phyloP scores from a whole-genome alignment of 1,284 basidiomycete genomes.

The Cryptococcus floricola region DNA sequence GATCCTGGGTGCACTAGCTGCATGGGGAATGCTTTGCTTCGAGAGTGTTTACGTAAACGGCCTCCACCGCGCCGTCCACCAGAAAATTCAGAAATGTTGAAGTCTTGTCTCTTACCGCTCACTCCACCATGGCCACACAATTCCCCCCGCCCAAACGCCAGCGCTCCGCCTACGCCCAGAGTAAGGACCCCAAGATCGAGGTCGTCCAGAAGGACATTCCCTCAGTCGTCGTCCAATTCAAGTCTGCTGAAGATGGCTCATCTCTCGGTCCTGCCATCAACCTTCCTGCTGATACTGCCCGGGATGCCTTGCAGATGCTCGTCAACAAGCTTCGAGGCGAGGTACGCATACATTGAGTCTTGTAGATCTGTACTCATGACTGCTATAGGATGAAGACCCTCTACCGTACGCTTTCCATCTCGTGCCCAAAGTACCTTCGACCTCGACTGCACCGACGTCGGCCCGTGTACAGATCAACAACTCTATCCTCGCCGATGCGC shows the following conservation, averaged over 20 bases:
- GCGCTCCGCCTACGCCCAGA: conserved; percentile 68
- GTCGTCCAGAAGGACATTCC: conserved; percentile 56
- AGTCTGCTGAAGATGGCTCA: conserved; percentile 75
- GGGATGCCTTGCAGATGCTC: conserved; percentile 76
- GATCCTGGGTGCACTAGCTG: too few species aligned
- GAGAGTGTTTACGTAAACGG: too few species aligned
- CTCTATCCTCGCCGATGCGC: conserved; percentile 73
- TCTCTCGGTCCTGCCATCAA: conserved; percentile 79
- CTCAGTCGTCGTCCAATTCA: conserved; percentile 83
- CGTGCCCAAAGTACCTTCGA: conserved; percentile 52
- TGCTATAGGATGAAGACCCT: conserved; percentile 69
- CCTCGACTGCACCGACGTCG: conserved; percentile 46
- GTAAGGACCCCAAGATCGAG: conserved; percentile 49
- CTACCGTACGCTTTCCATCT: conserved; percentile 87
- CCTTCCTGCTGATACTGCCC: conserved; percentile 77
- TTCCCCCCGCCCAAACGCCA: conserved; percentile 80
- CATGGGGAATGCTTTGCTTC: too few species aligned
- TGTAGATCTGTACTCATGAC: conserved; percentile 1
- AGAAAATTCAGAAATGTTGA: too few species aligned
- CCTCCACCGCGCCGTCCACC: too few species aligned
- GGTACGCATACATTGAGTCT: conserved; percentile 50
- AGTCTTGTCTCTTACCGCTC: too few species aligned
- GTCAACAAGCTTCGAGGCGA: conserved; percentile 76
- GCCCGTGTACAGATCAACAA: conserved; percentile 73
- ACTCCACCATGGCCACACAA: conserved; percentile 64